Conservation (phyloP, 306 rosid species). For the Herpetospermum pedunculosum region DNA sequence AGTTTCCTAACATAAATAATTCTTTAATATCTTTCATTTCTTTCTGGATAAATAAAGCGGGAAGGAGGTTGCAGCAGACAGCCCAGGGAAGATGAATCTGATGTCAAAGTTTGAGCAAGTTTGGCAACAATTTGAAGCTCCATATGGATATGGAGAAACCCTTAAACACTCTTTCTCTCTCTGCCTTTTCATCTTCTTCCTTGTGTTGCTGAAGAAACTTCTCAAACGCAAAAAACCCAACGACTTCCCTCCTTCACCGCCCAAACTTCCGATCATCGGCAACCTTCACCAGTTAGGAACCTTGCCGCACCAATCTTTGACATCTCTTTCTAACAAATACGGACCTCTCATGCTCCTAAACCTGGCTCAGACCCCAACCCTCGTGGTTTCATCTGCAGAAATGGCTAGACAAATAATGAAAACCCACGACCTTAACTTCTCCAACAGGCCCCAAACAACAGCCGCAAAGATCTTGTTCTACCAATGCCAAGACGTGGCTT, state of each 20-base stretch:
- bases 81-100: no score
- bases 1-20: no score
- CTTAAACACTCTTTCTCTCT: not conserved
- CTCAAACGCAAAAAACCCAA: not conserved
- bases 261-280: conserved; percentile 33
- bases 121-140: not conserved
- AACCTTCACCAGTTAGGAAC: conserved; percentile 37
- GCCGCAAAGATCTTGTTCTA: not conserved
- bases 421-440: not conserved
- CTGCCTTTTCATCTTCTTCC: not conserved
- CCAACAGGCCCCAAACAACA: not conserved
- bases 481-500: conserved; percentile 6
- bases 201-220: not conserved
- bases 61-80: no score
- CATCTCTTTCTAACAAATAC: conserved; percentile 17
- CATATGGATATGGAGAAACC: no score
- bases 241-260: conserved; percentile 1
- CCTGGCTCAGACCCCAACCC: conserved; percentile 26
- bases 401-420: not conserved
- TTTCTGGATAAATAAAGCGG: no score
- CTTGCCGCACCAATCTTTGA: conserved; percentile 24
- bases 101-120: no score
- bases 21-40: no score
- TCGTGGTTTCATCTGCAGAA: not conserved
- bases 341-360: conserved; percentile 49